Base-by-base conservation (phyloP, 75 land plant genomes). In the Pinus taeda region DNA sequence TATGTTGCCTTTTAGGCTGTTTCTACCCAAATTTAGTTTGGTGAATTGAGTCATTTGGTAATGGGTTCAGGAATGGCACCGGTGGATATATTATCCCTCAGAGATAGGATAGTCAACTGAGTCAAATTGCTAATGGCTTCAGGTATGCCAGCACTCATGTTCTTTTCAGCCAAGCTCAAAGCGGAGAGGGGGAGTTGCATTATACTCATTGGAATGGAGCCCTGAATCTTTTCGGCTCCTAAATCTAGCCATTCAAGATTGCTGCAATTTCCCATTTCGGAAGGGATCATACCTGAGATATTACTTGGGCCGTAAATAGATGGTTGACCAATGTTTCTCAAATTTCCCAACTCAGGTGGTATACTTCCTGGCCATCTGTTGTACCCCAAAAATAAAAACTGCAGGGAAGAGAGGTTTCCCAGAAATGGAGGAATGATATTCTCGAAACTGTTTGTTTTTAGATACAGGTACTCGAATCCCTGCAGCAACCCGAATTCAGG, bases 381-480 rank as follows among this genome's bases (percentile, higher is more conserved):
- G 22, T 60, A 8, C 21, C 61, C 61, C 61, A 60, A 60, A 60
- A 60, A 60, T 6, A 61, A 11, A 22, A 24, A 9, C 0, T 3
- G 14, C 3, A 61, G 64, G 1, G 64, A 61, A 24, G 64, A 61
- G 24, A n/a, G 20, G 14, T 61, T 24, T 22, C 64, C 64, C 8
- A 49, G 12, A 49, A 9, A 49, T 8, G 55, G 12, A 49, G 55
- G 55, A 9, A 49, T 49, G 55, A 11, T 4, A 39, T 84, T 82
- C 18, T 86, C 79, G 15, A 89, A 59, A 14, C 22, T 65, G 36
- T 89, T 89, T 5, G 57, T 3, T 20, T 60, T 70, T 18, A 89
- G 64, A 72, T 71, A 79, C 20, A 85, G 61, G 13, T 14, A 2
- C 2, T 57, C 57, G 59, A 90, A 56, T 30, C 78, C 81, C 74